A percentile compares a stretch with the other conserved stretches of the same genome.
phyloP scores from a whole-genome alignment of 768 basidiomycete species.

The Tephrocybe sp. region DNA sequence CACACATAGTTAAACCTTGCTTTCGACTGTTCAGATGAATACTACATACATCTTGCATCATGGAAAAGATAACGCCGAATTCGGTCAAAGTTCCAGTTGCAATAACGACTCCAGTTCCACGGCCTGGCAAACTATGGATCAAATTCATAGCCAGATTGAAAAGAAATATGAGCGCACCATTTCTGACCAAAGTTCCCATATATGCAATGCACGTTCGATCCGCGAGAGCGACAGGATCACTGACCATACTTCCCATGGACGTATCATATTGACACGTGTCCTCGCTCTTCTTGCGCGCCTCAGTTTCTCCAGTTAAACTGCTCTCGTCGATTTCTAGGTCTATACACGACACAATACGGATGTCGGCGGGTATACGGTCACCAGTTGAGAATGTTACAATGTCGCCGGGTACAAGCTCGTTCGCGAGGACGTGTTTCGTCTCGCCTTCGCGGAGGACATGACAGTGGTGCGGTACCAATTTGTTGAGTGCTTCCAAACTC shows the following conservation, averaged over 20 bases:
- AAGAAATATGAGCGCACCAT: constrained; percentile 48
- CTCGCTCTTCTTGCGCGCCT: constrained; percentile 65
- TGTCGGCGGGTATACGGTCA: constrained; percentile 92
- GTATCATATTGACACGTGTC: constrained; percentile 50
- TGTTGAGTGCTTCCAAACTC: constrained; percentile 91
- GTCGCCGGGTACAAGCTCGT: constrained; percentile 96
- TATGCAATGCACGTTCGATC: constrained; percentile 88
- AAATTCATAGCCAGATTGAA: background rate
- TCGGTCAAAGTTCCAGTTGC: constrained; percentile 86
- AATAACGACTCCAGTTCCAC: constrained; percentile 85
- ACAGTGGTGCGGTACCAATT: constrained; percentile 95
- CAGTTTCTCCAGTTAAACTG: constrained; percentile 91
- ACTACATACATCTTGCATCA: constrained; percentile 88
- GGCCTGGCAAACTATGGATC: constrained; percentile 38
- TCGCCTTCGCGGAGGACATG: constrained; percentile 81
- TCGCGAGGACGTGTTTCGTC: constrained; percentile 81
- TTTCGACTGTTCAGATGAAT: constrained; percentile 6
- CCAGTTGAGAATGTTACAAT: constrained; percentile 87
- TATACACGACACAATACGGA: constrained; percentile 76
- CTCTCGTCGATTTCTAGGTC: constrained; percentile 96
- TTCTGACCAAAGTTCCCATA: constrained; percentile 94
- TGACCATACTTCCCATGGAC: constrained; percentile 21
- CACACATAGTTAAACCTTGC: background rate
- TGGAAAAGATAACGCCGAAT: constrained; percentile 94
- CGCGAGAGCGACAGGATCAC: constrained; percentile 59